phyloP scores from a whole-genome alignment of 139 green algal species.

The Astrephomene gubernaculifera region DNA sequence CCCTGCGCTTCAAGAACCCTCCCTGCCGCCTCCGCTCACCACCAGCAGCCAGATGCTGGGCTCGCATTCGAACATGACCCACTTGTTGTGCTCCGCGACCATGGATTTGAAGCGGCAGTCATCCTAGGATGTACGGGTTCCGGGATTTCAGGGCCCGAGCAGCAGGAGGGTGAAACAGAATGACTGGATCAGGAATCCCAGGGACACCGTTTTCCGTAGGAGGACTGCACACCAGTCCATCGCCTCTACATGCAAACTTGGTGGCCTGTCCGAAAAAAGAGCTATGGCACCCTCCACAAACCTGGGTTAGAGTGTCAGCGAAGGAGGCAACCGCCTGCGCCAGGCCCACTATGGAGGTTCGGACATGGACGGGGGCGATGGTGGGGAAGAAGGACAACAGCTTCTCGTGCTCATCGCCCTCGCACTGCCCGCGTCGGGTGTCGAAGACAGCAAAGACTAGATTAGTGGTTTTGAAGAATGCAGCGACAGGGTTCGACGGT shows the following conservation, averaged over 20 bases:
- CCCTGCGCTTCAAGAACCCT: no score
- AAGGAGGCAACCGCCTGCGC: constrained; percentile 44
- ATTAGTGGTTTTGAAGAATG: constrained; percentile 22
- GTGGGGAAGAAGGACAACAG: constrained; percentile 45
- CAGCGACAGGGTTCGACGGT: constrained; percentile 20
- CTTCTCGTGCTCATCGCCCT: constrained; percentile 47
- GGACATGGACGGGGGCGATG: constrained; percentile 4
- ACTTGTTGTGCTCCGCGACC: constrained; percentile 40
- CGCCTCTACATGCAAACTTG: no score
- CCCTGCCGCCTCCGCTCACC: no score
- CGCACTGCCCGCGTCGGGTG: constrained; percentile 23
- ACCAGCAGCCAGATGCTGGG: constrained; percentile 36
- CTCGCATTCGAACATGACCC: constrained; percentile 44
- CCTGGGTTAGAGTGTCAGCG: neutral
- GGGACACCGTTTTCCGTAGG: no score
- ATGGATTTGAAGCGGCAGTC: constrained; percentile 29
- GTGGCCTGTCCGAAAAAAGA: no score
- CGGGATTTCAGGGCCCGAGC: no score
- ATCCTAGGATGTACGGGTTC: constrained; percentile 12
- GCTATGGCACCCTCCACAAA: neutral
- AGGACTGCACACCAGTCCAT: no score
- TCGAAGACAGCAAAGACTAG: constrained; percentile 29
- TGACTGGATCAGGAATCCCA: no score
- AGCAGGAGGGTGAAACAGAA: no score
- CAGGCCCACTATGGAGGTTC: constrained; percentile 41